Conservation (phyloP, 192 early-diverging fungal genomes). For the Chytriomyces confervae region DNA sequence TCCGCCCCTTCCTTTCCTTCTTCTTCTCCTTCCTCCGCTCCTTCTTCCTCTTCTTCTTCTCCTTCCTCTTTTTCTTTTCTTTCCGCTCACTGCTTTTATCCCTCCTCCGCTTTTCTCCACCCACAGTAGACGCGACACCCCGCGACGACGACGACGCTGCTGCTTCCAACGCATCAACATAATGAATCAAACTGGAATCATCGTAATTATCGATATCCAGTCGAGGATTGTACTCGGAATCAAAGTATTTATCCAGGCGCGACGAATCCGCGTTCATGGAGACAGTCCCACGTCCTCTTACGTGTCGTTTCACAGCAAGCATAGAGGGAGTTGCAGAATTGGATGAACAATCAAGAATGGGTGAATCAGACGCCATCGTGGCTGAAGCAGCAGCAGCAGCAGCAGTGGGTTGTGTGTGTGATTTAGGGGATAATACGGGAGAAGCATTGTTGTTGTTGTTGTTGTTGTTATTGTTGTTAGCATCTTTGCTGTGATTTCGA, state of each 20-base stretch:
- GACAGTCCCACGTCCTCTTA: conserved; percentile 26
- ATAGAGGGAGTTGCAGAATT: background rate
- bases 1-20: conserved; percentile 16
- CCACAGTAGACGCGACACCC: conserved; percentile 14
- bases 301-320: background rate
- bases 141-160: conserved; percentile 4
- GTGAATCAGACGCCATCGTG: background rate
- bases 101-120: conserved; percentile 25
- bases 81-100: conserved; percentile 19
- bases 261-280: conserved; percentile 41
- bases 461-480: too few species aligned
- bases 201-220: conserved; percentile 60
- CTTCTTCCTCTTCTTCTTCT: conserved; percentile 32
- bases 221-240: conserved; percentile 48
- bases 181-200: conserved; percentile 45
- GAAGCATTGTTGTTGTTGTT: too few species aligned
- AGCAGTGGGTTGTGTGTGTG: too few species aligned
- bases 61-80: conserved; percentile 26
- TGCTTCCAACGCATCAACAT: conserved; percentile 45
- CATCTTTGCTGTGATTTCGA: too few species aligned
- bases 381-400: background rate
- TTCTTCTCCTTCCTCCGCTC: background rate
- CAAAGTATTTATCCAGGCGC: conserved; percentile 56
- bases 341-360: too few species aligned
- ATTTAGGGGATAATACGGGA: too few species aligned